Conservation (phyloP, 768 basidiomycete genomes). For the Boletus subcaerulescens region DNA sequence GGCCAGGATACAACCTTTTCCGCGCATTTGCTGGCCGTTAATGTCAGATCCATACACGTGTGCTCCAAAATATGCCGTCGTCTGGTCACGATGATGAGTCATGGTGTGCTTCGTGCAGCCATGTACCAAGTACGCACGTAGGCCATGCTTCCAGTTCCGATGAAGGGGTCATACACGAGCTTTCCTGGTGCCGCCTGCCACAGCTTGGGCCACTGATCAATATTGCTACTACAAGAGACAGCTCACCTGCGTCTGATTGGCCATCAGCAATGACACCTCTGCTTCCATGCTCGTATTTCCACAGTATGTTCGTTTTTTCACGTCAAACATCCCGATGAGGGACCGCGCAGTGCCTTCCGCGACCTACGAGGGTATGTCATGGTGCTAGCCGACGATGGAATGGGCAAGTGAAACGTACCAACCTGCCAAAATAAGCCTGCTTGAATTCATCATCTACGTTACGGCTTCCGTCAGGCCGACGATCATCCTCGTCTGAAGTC, state of each 20-base stretch:
- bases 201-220: not conserved
- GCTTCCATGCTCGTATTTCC: conserved; percentile 99
- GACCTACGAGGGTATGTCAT: conserved; percentile 35
- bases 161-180: conserved; percentile 93
- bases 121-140: conserved; percentile 48
- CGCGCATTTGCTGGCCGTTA: conserved; percentile 95
- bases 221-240: not conserved
- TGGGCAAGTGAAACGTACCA: conserved; percentile 55
- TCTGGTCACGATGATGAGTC: conserved; percentile 41
- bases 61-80: conserved; percentile 85
- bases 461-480: conserved; percentile 45
- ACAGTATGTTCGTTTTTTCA: conserved; percentile 87
- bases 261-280: conserved; percentile 93
- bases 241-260: conserved; percentile 87
- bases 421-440: conserved; percentile 79
- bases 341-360: conserved; percentile 65
- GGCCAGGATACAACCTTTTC: conserved; percentile 59
- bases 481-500: conserved; percentile 46
- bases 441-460: conserved; percentile 67
- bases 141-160: conserved; percentile 89
- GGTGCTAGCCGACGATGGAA: not conserved
- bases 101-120: not conserved
- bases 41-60: conserved; percentile 91
- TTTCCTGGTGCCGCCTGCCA: conserved; percentile 81
- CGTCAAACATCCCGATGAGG: conserved; percentile 69